Base-by-base conservation (phyloP, 106 monocot species). In the Dendrobium huoshanense region DNA sequence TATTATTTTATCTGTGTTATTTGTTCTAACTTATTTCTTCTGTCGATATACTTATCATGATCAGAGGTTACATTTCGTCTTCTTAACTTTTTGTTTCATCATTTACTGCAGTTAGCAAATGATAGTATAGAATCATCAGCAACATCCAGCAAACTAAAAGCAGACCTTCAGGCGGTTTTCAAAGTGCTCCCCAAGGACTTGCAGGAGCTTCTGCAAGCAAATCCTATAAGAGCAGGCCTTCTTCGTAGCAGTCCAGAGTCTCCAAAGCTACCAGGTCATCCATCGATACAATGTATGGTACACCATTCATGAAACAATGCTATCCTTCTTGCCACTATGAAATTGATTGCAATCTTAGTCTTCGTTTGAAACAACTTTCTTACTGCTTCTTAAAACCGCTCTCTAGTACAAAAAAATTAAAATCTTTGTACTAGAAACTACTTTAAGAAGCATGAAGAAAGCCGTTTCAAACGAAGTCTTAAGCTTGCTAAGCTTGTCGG, bases 101-200 rank as follows among this genome's bases (percentile, higher is more conserved):
- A 51, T 65, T 85, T 81, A 27, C 84, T 91, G 83, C 86, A 85
- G 41, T 86, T 83, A 79, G 86, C 79, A 82, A 82, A 65, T 74
- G 87, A 79, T 5, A 77, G 67, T 75, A 61, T 73, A 37, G 94
- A 91, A 27, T 92, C 85, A 4, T n/a, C 83, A 18, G 29, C 76
- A 64, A 84, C 77, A 44, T 89, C 89, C 80, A 79, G 95, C 48
- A 98, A 98, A 79, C 85, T 98, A 37, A 98, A 91, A 76, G 75
- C 54, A 8, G 89, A 98, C 67, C 88, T 98, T n/a, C 91, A 82
- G 77, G 84, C 85, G 29, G 91, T 91, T 17, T 98, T 90, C 75
- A 80, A 84, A 82, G 89, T 92, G 59, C 94, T 98, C 55, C 94
- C 97, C 9, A 92, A 92, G 82, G 97, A 98, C 82, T 89, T 84